Conservation (phyloP, 371 early-diverging fungal species). For the Rhizopus delemar region DNA sequence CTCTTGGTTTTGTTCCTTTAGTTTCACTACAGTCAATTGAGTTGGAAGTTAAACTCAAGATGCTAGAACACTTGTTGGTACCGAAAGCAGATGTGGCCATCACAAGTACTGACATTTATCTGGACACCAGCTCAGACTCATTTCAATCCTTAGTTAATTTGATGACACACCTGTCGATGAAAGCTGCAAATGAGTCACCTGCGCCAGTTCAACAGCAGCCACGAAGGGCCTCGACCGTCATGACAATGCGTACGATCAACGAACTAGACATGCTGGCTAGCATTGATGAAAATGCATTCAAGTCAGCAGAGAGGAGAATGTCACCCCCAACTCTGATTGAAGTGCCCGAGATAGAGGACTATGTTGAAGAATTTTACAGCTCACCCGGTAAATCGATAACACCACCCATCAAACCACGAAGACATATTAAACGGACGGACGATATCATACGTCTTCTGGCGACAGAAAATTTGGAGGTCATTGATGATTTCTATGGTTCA, state of each 20-base stretch:
- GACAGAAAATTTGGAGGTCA: slow-evolving; percentile 47
- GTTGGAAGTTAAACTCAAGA: slow-evolving; percentile 39
- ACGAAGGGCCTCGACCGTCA: background rate
- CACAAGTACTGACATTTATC: slow-evolving; percentile 28
- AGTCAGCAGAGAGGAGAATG: slow-evolving; percentile 5
- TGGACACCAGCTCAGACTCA: slow-evolving; percentile 76
- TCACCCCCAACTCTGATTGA: slow-evolving; percentile 23
- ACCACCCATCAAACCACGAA: background rate
- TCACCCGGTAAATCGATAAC: background rate
- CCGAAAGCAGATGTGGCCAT: slow-evolving; percentile 18
- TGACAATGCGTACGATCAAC: background rate
- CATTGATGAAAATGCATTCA: slow-evolving; percentile 65
- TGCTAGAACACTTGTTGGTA: slow-evolving; percentile 26
- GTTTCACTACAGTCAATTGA: slow-evolving; percentile 45
- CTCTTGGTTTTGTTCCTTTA: slow-evolving; percentile 43
- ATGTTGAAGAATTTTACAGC: slow-evolving; percentile 57
- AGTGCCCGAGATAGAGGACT: slow-evolving; percentile 27
- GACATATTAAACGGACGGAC: slow-evolving; percentile 11
- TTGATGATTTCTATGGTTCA: slow-evolving; percentile 64
- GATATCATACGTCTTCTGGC: slow-evolving; percentile 16
- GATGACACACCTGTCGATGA: slow-evolving; percentile 23
- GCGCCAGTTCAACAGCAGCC: no score
- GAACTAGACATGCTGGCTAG: slow-evolving; percentile 49
- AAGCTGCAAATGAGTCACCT: no score
- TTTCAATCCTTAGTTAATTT: slow-evolving; percentile 66